Base-by-base conservation (phyloP, 148 eudicot species). In the Pouteria glomerata region DNA sequence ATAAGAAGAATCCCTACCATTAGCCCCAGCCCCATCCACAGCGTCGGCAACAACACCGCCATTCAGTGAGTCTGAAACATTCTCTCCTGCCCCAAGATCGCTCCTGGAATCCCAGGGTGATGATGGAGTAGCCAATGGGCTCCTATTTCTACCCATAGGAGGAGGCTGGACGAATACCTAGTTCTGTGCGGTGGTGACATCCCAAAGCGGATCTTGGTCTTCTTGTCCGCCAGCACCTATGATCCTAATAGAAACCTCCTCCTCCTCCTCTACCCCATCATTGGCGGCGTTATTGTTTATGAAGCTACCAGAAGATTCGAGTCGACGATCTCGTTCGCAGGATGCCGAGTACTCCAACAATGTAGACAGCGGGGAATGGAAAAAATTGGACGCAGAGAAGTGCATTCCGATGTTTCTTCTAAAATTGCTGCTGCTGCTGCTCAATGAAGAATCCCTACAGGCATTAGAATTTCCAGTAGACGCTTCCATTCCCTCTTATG, bases 161-260 rank as follows among this genome's bases (percentile, higher is more conserved):
- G 23, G n/a, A 56, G 59, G 29, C 59, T 56, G n/a, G 3, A 19
- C 21, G 1, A 16, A 50, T 50, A 68, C 81, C 45, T 80, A 47
- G 0, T 69, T 60, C 13, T 58, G 21, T 50, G 53, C 53, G 18
- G 53, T 19, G 18, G 53, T 19, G 2, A 16, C 53, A 2, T 19
- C 53, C 53, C 53, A 16, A n/a, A 50, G n/a, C 53, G 16, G 62
- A 29, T 57, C 51, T 74, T 79, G 76, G 6, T 73, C 71, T 6
- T 73, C 71, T 8, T 80, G 84, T 59, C 88, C 93, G 14, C 72
- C 66, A 2, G 85, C 78, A 51, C 89, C 87, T 53, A 90, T 83
- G 21, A 90, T 90, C 75, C 96, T 78, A 42, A 90, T 90, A 23
- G 96, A 86, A 58, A 90, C 93, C 74, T 90, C 96, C 35, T 82